Evolutionary conservation across 169 alveolate species (phyloP), one percentile per base, ranked within the genome.

Genomic region (Eimeria maxima): DNA sequence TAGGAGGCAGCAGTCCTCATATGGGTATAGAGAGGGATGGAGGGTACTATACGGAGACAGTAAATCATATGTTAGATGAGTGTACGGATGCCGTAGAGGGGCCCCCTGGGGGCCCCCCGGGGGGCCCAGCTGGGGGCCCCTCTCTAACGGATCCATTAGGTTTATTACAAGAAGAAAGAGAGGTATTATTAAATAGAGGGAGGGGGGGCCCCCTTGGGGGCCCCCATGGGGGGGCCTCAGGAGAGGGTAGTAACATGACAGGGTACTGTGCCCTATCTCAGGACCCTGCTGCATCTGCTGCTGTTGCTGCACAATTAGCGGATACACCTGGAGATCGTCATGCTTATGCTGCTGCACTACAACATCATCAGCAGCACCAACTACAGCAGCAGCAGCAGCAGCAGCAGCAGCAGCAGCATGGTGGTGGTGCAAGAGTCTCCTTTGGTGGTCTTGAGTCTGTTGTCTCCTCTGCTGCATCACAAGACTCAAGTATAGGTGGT

Each of bases 201-300:
- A n/a, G 45, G 80, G 80, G 80, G 80, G 80, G 29, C 74, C 74
- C 80, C 80, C 80, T 18, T n/a, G 87, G 87, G 57, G 87, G 57
- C 87, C 57, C 87, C 2, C 63, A 60, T n/a, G 57, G 57, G 7
- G 87, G 87, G 57, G 87, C 57, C 87, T 33, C 87, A 2, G 87
- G 87, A 33, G 87, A 76, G 60, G 60, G 87, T 38, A 76, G 87
- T n/a, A 38, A 14, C 87, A 57, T 76, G 1, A 44, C 53, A 38
- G 87, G 53, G 47, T 76, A 33, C 24, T 24, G 87, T 38, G 33
- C 29, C 10, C 29, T 44, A 10, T 24, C 87, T 14, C 87, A 76
- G 6, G 87, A 76, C 13, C 87, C 33, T 3, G 87, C 38, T n/a
- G 55, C 87, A 6, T 24, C 87, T 33, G 87, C 63, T 76, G 87